Percentiles rank a stretch among this genome's conserved stretches.
Evolutionary conservation across 805 yeast species (phyloP).

Genomic region (Lipomyces starkeyi): DNA sequence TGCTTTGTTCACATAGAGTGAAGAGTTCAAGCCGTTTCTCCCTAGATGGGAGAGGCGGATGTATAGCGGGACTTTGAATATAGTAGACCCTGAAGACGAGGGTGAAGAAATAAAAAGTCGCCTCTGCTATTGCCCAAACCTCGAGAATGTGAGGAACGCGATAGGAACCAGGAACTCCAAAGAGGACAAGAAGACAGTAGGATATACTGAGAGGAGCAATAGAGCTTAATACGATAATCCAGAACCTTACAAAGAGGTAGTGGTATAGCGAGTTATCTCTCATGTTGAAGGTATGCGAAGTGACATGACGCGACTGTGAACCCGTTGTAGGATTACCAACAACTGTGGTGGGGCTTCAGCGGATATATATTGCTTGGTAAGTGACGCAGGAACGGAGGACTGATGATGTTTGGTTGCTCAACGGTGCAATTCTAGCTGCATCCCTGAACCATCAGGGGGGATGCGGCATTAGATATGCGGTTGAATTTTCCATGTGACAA

Average conservation of each 20-base stretch:
- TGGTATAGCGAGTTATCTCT: constrained; percentile 4
- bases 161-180: neutral
- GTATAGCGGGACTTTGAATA: constrained; percentile 8
- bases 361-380: too few species aligned
- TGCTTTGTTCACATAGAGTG: constrained; percentile 1
- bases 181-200: neutral
- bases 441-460: too few species aligned
- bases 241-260: constrained; percentile 4
- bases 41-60: constrained; percentile 3
- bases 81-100: neutral
- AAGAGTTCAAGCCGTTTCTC: constrained; percentile 4
- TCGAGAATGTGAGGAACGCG: constrained; percentile 2
- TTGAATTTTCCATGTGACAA: too few species aligned
- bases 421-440: too few species aligned
- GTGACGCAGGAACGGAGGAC: too few species aligned
- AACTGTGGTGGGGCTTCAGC: too few species aligned
- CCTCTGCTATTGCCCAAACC: constrained; percentile 4
- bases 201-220: constrained; percentile 12
- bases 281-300: constrained; percentile 3
- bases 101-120: neutral
- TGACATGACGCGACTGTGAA: neutral
- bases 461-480: too few species aligned
- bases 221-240: constrained; percentile 6
- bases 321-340: too few species aligned
- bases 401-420: too few species aligned